Conservation (phyloP, 805 yeast genomes). For the Peterozyma xylosa region DNA sequence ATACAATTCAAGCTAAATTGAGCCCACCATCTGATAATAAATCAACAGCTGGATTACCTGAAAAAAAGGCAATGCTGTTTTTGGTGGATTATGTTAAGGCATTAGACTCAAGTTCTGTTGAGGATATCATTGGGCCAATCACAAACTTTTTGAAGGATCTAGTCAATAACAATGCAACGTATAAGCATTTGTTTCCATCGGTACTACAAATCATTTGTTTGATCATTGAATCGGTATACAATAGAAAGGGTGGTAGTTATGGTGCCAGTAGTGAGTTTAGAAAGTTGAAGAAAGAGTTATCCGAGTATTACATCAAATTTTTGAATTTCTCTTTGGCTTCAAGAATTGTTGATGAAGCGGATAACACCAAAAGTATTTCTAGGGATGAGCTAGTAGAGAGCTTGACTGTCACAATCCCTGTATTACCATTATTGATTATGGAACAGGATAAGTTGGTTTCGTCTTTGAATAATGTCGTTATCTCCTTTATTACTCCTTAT, state of each 20-base stretch:
- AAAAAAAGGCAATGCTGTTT: slow-evolving; percentile 39
- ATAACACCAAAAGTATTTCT: not conserved
- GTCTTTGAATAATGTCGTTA: slow-evolving; percentile 1
- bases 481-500: not conserved
- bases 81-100: slow-evolving; percentile 55
- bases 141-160: slow-evolving; percentile 56
- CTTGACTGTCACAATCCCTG: slow-evolving; percentile 1
- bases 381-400: slow-evolving; percentile 2
- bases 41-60: slow-evolving; percentile 43
- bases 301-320: slow-evolving; percentile 27
- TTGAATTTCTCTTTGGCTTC: slow-evolving; percentile 10
- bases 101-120: slow-evolving; percentile 68
- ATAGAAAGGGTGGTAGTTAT: not conserved
- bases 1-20: slow-evolving; percentile 43
- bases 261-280: not conserved
- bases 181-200: slow-evolving; percentile 42
- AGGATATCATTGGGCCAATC: slow-evolving; percentile 66
- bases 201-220: slow-evolving; percentile 44
- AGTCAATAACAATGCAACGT: slow-evolving; percentile 35
- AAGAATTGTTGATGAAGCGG: no score
- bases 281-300: slow-evolving; percentile 22
- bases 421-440: not conserved
- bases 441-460: slow-evolving; percentile 5
- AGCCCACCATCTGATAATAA: slow-evolving; percentile 20
- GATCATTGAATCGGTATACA: slow-evolving; percentile 16